Conservation (phyloP, 139 green algal species). For the Micractinium conductrix region DNA sequence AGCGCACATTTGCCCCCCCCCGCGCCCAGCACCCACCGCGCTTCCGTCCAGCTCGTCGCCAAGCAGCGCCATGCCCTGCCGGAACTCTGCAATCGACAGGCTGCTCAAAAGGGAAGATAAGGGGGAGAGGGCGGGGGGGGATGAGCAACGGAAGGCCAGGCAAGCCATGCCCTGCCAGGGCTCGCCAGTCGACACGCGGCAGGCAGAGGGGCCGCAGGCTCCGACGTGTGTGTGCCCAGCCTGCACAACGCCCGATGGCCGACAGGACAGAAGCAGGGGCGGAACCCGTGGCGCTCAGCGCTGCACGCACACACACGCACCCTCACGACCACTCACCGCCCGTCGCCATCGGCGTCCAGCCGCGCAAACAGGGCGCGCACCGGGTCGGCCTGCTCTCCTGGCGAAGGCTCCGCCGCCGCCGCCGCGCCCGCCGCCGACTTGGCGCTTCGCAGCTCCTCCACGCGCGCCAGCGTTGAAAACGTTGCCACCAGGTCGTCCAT, state of each 20-base stretch:
- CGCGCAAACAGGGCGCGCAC: not conserved
- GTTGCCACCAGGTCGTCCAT: constrained; percentile 24
- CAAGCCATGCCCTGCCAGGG: too few species aligned
- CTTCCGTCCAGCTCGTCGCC: not conserved
- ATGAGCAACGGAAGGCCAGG: not conserved
- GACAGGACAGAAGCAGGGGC: too few species aligned
- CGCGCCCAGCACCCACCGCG: not conserved
- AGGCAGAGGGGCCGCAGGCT: too few species aligned
- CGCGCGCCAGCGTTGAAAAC: constrained; percentile 4
- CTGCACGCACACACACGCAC: not conserved
- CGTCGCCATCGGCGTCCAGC: constrained; percentile 11
- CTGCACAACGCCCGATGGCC: too few species aligned
- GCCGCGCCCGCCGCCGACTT: not conserved
- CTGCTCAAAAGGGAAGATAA: not conserved
- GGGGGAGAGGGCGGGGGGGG: not conserved
- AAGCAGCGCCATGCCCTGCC: constrained; percentile 1
- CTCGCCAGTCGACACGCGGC: too few species aligned
- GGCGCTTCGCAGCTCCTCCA: not conserved
- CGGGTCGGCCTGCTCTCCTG: not conserved
- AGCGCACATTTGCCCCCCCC: too few species aligned
- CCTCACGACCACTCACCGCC: not conserved
- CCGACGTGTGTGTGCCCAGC: too few species aligned
- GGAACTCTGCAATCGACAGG: constrained; percentile 21
- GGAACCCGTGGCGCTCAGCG: not conserved
- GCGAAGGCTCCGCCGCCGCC: not conserved